Conservation (phyloP, 805 yeast genomes). For the Candida schatavii region DNA sequence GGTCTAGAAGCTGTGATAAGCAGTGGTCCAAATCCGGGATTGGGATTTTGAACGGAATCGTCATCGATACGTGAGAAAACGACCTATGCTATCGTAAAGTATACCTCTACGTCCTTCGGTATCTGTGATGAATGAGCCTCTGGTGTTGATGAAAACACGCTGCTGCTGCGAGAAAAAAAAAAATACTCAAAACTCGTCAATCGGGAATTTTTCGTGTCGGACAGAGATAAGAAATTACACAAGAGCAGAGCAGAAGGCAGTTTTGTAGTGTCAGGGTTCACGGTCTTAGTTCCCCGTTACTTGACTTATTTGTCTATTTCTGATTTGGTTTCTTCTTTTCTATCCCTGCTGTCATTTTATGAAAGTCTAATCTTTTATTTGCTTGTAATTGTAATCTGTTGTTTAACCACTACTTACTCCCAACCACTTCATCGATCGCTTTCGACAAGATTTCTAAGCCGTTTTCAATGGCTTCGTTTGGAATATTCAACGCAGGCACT, state of each 20-base stretch:
- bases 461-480: constrained; percentile 59
- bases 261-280: no score
- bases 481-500: constrained; percentile 88
- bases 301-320: not conserved
- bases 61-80: no score
- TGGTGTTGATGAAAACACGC: no score
- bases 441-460: constrained; percentile 71
- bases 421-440: constrained; percentile 38
- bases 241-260: no score
- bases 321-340: not conserved
- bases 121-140: no score
- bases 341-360: not conserved
- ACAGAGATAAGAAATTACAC: no score
- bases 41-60: constrained; percentile 30
- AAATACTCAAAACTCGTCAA: no score
- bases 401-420: not conserved
- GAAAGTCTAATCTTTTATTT: not conserved
- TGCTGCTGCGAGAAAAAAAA: no score
- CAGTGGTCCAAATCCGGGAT: constrained; percentile 41
- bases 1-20: constrained; percentile 38
- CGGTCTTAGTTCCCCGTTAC: no score
- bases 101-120: no score
- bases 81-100: no score
- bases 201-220: no score
- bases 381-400: not conserved